Evolutionary conservation across 768 basidiomycete species (phyloP).

Genomic region (Galerina sulciceps): DNA sequence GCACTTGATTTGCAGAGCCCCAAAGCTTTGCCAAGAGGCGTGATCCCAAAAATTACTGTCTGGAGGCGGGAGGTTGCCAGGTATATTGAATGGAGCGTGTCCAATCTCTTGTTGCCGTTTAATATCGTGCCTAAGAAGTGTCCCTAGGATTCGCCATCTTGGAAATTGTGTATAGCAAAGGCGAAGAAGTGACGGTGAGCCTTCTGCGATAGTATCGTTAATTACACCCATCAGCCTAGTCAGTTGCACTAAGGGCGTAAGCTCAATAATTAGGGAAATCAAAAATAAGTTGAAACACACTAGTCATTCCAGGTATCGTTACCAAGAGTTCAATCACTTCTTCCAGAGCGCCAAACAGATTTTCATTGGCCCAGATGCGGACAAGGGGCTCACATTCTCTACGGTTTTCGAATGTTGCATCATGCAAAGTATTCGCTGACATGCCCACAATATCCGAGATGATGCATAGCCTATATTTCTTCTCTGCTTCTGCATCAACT

Average conservation of each 20-base stretch:
- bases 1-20: background rate
- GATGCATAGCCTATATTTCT: background rate
- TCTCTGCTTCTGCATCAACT: background rate
- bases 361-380: conserved; percentile 9
- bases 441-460: background rate
- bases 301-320: conserved; percentile 1
- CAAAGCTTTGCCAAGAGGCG: conserved; percentile 2
- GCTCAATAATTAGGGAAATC: background rate
- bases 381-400: background rate
- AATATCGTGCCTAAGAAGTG: conserved; percentile 3
- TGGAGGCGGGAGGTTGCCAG: background rate
- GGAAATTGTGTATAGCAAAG: conserved; percentile 1
- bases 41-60: conserved; percentile 6
- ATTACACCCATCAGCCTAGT: background rate
- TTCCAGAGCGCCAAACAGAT: background rate
- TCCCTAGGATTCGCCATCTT: conserved; percentile 1
- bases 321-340: background rate
- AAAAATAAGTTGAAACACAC: background rate
- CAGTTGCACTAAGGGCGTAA: background rate
- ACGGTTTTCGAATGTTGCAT: background rate
- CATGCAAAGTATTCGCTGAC: background rate
- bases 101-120: background rate
- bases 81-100: background rate
- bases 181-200: background rate
- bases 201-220: background rate